phyloP scores from a whole-genome alignment of 2,329 filamentous ascomycete genomes.

The Xylaria sp. region DNA sequence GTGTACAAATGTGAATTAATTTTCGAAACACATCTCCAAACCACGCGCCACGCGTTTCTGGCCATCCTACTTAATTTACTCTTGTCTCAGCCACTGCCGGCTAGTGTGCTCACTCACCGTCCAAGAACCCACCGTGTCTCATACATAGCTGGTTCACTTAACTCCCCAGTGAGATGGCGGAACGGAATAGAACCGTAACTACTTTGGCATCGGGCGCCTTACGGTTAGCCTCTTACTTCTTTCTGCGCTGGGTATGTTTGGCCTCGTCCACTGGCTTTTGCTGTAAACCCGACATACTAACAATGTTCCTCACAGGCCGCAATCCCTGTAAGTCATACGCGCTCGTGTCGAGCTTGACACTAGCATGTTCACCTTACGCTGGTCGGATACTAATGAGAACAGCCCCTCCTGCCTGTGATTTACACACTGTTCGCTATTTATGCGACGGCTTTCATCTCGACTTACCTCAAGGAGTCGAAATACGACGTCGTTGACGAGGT shows the following conservation, averaged over 20 bases:
- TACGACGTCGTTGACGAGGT: conserved; percentile 66
- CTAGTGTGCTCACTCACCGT: not conserved
- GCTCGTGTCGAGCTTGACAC: not conserved
- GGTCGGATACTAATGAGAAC: conserved; percentile 21
- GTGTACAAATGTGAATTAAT: not conserved
- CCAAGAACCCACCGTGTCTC: conserved; percentile 4
- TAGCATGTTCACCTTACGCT: conserved; percentile 11
- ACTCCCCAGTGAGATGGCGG: conserved; percentile 28
- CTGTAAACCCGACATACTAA: conserved; percentile 24
- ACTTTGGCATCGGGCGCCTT: conserved; percentile 56
- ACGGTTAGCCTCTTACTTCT: conserved; percentile 59
- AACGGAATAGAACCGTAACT: conserved; percentile 39
- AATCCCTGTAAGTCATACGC: conserved; percentile 36
- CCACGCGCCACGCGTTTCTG: not conserved
- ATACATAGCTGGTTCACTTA: not conserved
- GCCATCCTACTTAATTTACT: not conserved
- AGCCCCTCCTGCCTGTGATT: conserved; percentile 47
- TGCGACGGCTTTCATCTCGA: conserved; percentile 65
- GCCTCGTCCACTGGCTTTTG: not conserved
- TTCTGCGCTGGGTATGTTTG: conserved; percentile 67
- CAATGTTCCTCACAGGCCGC: conserved; percentile 36
- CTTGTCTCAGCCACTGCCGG: not conserved
- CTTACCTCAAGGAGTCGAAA: conserved; percentile 61
- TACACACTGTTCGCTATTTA: conserved; percentile 71
- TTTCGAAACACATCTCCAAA: not conserved